These are phyloP conservation scores for Adansonia madagascariensis DNA, from an alignment of 441 rosid genomes.

Conservation along the genomic window DNA sequence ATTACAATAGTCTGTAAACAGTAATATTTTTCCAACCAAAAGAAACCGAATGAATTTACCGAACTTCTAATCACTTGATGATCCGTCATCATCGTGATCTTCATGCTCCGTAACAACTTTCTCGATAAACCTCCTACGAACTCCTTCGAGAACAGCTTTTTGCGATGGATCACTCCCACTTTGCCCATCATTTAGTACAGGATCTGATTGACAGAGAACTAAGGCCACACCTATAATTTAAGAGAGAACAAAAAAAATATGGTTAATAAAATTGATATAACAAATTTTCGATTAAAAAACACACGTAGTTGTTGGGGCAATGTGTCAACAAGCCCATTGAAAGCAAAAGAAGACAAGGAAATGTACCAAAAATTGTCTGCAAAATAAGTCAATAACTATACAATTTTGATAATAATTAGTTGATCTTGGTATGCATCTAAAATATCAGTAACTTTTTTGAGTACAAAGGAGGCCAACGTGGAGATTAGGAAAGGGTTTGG, in stretches of 20 bases:
- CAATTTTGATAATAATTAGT: not conserved
- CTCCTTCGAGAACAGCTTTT: conserved; percentile 84
- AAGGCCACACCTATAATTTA: conserved; percentile 76
- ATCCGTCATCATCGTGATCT: conserved; percentile 72
- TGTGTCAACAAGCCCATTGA: conserved; percentile 6
- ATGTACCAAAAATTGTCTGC: not conserved
- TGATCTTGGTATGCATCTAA: not conserved
- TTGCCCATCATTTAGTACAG: conserved; percentile 91
- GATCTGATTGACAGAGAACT: conserved; percentile 89
- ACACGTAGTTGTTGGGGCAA: not conserved
- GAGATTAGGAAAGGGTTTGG: too few species aligned
- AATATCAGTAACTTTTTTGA: not conserved
- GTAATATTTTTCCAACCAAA: not conserved
- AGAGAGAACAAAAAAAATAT: conserved; percentile 1
- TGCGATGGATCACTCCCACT: conserved; percentile 76
- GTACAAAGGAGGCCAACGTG: too few species aligned
- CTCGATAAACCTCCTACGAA: conserved; percentile 76
- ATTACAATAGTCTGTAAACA: not conserved
- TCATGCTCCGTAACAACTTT: conserved; percentile 88
- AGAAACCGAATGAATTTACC: not conserved
- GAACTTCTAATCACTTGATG: conserved; percentile 73
- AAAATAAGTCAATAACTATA: not conserved
- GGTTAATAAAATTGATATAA: not conserved
- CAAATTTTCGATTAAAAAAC: not conserved
- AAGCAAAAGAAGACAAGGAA: not conserved